Conservation (phyloP, 805 yeast genomes). For the Candida boleticola region DNA sequence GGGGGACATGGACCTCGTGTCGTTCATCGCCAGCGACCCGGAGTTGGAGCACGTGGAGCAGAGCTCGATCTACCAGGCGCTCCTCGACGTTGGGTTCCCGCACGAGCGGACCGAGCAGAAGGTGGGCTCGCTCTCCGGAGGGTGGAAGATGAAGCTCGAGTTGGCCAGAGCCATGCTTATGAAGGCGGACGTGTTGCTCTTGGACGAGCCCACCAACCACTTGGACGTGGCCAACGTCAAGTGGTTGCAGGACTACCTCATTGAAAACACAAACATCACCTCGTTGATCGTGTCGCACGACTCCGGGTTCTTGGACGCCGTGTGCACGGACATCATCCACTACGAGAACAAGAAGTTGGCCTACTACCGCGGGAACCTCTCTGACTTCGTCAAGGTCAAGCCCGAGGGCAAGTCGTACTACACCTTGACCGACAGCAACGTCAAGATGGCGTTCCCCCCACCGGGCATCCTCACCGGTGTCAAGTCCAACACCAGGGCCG, state of each 20-base stretch:
- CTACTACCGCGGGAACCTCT: conserved; percentile 93
- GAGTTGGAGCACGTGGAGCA: conserved; percentile 64
- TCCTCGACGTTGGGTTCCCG: conserved; percentile 85
- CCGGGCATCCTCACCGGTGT: conserved; percentile 98
- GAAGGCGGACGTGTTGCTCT: conserved; percentile 90
- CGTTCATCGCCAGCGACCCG: conserved; percentile 86
- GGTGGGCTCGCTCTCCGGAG: conserved; percentile 95
- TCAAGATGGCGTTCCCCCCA: conserved; percentile 97
- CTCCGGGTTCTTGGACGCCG: conserved; percentile 92
- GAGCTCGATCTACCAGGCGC: conserved; percentile 72
- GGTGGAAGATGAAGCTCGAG: conserved; percentile 99
- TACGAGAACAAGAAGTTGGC: conserved; percentile 93
- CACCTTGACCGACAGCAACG: conserved; percentile 87
- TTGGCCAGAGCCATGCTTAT: conserved; percentile 98
- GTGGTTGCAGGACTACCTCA: conserved; percentile 89
- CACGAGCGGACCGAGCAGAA: conserved; percentile 86
- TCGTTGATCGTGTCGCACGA: conserved; percentile 97
- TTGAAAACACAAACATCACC: conserved; percentile 81
- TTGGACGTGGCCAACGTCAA: conserved; percentile 90
- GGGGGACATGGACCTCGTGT: conserved; percentile 83
- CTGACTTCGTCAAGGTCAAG: conserved; percentile 84
- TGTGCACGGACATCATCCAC: conserved; percentile 95
- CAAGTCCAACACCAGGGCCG: conserved; percentile 90
- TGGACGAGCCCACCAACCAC: conserved; percentile 99
- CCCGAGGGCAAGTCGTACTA: conserved; percentile 97